Evolutionary conservation across 495 filamentous ascomycete genomes (phyloP), one percentile per base, ranked within the genome.

Genomic region (Friedmanniomyces endolithicus): DNA sequence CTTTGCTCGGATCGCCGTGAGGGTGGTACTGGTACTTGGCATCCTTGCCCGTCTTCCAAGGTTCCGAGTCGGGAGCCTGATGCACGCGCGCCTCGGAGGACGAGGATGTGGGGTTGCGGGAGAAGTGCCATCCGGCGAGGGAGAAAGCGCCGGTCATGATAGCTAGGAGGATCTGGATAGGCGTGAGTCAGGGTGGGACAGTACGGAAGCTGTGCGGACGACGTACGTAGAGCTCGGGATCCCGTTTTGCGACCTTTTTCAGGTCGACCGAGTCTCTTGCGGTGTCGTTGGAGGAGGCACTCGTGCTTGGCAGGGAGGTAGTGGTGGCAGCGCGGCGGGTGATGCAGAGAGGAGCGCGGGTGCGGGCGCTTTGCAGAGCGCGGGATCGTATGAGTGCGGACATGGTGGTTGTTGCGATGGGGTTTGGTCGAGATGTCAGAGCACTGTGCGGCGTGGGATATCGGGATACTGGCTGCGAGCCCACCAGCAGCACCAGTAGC

Each of bases 1-100:
- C 73, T 61, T 83, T 80, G 63, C 67, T 84, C 67, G 76, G 68
- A 69, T 96, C 84, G 61, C 88, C 92, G 59, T 87, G 84, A 56
- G 92, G 90, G 74, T 95, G 84, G 74, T 96, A 96, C 72, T 81
- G 80, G 74, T 94, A 96, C 74, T 90, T 92, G 24, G 77, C 78
- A 22, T 76, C 67, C 47, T 68, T 73, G 49, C 77, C 76, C 48
- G 75, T 75, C 68, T 98, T 78, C 92, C 92, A 98, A 39, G 92
- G 90, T 86, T 94, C 92, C 64, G 81, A 78, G 56, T 77, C 74
- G 60, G 78, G 71, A 63, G 79, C 81, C 58, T 94, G 78, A 64
- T 77, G 75, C 62, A 96, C 85, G 57, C 78, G 72, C 62, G 75
- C 76, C 74, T 97, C 90, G 63, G 86, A 92, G 58, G 78, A 87